A percentile compares a stretch with the other conserved stretches of the same genome.
phyloP scores from a whole-genome alignment of 2,329 filamentous ascomycete species.

The Stachybotrys elegans region DNA sequence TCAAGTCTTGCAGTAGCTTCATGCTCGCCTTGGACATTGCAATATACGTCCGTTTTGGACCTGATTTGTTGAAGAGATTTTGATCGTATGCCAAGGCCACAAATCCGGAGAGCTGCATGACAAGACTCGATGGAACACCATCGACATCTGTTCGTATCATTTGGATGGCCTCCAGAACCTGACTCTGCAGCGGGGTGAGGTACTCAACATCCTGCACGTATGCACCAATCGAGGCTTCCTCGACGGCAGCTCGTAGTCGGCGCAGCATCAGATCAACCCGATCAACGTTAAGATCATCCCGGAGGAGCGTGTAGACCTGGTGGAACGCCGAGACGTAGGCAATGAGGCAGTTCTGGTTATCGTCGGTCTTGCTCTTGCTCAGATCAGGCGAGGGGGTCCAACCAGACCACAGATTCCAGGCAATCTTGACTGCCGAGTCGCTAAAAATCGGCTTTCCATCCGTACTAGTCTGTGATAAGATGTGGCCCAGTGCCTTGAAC shows the following conservation, averaged over 20 bases:
- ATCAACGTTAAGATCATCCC: conserved; percentile 55
- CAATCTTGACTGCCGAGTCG: conserved; percentile 50
- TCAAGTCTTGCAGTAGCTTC: conserved; percentile 57
- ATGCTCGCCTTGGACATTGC: conserved; percentile 84
- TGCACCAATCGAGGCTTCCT: conserved; percentile 60
- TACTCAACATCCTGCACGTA: conserved; percentile 71
- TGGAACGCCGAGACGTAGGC: conserved; percentile 76
- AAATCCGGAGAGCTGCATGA: conserved; percentile 66
- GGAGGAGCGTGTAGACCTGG: conserved; percentile 73
- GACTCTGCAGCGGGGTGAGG: conserved; percentile 66
- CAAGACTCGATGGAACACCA: conserved; percentile 62
- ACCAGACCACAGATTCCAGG: conserved; percentile 67
- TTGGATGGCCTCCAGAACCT: conserved; percentile 63
- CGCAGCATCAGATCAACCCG: conserved; percentile 63
- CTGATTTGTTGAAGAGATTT: conserved; percentile 25
- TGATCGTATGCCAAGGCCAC: conserved; percentile 62
- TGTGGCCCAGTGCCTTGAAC: conserved; percentile 61
- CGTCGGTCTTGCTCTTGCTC: conserved; percentile 32
- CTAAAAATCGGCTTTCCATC: conserved; percentile 39
- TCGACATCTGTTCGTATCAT: conserved; percentile 61
- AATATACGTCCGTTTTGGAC: conserved; percentile 70
- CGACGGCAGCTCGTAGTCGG: conserved; percentile 66
- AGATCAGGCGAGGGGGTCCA: conserved; percentile 50
- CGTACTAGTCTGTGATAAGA: conserved; percentile 49
- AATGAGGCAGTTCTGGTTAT: conserved; percentile 78